These are phyloP conservation scores for Otatea glauca DNA, from an alignment of 176 grass and related monocot species.

Conservation along the genomic window DNA sequence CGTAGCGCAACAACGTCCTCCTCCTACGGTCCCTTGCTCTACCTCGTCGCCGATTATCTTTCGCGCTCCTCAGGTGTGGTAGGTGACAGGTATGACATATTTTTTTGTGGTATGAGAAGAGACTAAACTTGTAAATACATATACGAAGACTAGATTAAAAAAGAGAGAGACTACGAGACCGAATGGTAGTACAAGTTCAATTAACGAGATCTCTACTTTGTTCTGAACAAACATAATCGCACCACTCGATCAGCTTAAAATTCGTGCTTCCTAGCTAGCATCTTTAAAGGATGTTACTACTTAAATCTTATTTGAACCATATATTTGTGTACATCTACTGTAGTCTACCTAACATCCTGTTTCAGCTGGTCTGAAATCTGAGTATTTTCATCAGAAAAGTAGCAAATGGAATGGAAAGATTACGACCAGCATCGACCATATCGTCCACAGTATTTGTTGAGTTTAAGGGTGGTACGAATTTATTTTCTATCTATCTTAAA, in stretches of 20 bases:
- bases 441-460: background rate
- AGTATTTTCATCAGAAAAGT: background rate
- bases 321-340: background rate
- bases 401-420: background rate
- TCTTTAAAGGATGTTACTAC: background rate
- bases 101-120: too few relatives aligned
- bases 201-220: background rate
- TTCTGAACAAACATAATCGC: background rate
- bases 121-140: too few relatives aligned
- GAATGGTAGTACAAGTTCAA: background rate
- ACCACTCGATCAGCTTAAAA: background rate
- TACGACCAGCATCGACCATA: background rate
- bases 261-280: background rate
- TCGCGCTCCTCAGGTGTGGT: too few relatives aligned
- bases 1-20: too few relatives aligned
- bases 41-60: too few relatives aligned
- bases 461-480: too few relatives aligned
- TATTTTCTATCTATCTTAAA: too few relatives aligned
- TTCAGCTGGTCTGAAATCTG: background rate
- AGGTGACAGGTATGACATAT: too few relatives aligned
- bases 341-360: background rate
- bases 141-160: too few relatives aligned
- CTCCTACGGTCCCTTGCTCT: too few relatives aligned
- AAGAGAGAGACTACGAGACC: too few relatives aligned
- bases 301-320: background rate